Percentiles rank a stretch among this genome's conserved stretches.
Evolutionary conservation across 2,329 filamentous ascomycete species (phyloP).

Genomic region (Rhynchosporium secalis): DNA sequence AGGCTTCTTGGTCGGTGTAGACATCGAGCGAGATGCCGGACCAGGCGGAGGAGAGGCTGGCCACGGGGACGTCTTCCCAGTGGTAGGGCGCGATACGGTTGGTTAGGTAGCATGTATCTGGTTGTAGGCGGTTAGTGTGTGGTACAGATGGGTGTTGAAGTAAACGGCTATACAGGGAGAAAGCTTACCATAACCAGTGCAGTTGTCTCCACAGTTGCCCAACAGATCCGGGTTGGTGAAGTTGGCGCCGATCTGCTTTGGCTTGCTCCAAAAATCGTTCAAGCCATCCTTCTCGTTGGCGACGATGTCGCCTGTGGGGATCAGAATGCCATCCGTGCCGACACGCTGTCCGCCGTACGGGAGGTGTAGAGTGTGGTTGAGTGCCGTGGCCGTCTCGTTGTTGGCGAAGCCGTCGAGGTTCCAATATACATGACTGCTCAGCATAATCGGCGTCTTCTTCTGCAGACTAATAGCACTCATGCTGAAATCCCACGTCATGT

Average conservation of each 20-base stretch:
- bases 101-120: conserved; percentile 68
- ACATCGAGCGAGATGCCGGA: conserved; percentile 84
- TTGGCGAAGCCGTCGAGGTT: conserved; percentile 80
- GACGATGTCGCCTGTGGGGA: conserved; percentile 76
- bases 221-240: conserved; percentile 60
- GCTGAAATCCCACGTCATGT: conserved; percentile 62
- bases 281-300: conserved; percentile 65
- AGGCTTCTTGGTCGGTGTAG: conserved; percentile 79
- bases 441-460: conserved; percentile 80
- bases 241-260: conserved; percentile 76
- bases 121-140: not conserved
- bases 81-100: conserved; percentile 64
- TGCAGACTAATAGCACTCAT: conserved; percentile 71
- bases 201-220: conserved; percentile 77
- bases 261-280: conserved; percentile 79
- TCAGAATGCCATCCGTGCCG: conserved; percentile 67
- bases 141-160: not conserved
- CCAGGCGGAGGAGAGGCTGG: conserved; percentile 69
- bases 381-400: conserved; percentile 61
- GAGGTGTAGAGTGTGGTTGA: conserved; percentile 72
- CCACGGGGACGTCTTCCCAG: conserved; percentile 58
- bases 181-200: conserved; percentile 76
- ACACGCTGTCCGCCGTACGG: conserved; percentile 72
- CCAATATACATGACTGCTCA: conserved; percentile 73
- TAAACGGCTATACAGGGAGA: not conserved